These are phyloP conservation scores for Jaminaea rosea DNA, from an alignment of 1,284 basidiomycete genomes.

Conservation along the genomic window DNA sequence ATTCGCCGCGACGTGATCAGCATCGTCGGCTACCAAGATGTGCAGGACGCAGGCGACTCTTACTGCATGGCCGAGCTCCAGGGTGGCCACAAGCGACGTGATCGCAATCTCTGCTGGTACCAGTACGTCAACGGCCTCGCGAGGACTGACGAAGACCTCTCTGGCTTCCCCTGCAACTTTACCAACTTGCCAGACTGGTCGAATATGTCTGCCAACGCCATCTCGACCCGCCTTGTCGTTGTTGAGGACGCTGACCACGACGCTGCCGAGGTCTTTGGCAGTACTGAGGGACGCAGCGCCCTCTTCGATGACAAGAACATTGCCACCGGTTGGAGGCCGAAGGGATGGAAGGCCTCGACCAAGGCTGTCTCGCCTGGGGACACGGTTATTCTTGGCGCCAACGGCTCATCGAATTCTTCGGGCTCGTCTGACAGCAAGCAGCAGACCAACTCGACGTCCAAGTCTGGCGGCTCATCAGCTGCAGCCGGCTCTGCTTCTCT, in stretches of 20 bases:
- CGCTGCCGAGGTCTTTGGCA: slow-evolving; percentile 30
- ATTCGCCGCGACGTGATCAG: slow-evolving; percentile 35
- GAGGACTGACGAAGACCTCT: slow-evolving; percentile 25
- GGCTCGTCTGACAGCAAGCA: no score
- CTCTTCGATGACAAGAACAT: slow-evolving; percentile 26
- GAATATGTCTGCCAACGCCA: slow-evolving; percentile 11
- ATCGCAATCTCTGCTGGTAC: slow-evolving; percentile 43
- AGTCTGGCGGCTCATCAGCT: no score
- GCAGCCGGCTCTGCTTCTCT: no score
- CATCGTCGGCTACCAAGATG: slow-evolving; percentile 38
- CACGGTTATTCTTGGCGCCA: no score
- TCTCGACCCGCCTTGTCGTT: slow-evolving; percentile 31
- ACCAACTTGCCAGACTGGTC: slow-evolving; percentile 35
- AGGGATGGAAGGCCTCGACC: slow-evolving; percentile 13
- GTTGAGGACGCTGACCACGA: slow-evolving; percentile 34
- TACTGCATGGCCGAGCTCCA: slow-evolving; percentile 43
- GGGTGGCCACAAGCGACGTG: slow-evolving; percentile 31
- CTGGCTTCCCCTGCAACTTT: slow-evolving; percentile 28
- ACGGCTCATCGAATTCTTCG: no score
- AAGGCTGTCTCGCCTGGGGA: not conserved
- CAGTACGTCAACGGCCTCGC: slow-evolving; percentile 41
- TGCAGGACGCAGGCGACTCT: slow-evolving; percentile 25
- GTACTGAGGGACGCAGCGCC: slow-evolving; percentile 29
- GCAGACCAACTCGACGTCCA: no score
- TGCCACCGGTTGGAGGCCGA: slow-evolving; percentile 37